Percentiles rank a stretch among this genome's conserved stretches.
Evolutionary conservation across 108 stramenopile genomes (phyloP).

Genomic region (Nitzschia putrida): DNA sequence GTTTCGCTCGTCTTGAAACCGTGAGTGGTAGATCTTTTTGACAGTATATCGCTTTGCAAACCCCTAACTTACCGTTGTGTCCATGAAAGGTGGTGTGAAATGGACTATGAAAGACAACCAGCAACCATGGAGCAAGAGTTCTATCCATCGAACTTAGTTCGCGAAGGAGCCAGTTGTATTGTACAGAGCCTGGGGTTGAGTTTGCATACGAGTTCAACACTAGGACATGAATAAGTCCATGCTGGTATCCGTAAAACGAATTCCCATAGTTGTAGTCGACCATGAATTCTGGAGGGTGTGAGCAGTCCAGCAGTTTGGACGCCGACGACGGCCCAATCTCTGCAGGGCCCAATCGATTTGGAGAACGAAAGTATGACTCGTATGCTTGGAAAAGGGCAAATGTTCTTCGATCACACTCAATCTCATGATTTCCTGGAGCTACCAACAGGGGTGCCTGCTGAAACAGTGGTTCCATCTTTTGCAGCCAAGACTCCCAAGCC

Average conservation of each 20-base stretch:
- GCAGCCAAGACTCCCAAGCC: slow-evolving; percentile 69
- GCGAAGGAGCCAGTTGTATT: slow-evolving; percentile 65
- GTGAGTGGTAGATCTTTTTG: not conserved
- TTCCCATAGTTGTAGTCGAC: slow-evolving; percentile 68
- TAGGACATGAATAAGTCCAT: slow-evolving; percentile 71
- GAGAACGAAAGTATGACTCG: slow-evolving; percentile 72
- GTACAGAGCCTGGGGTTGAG: slow-evolving; percentile 46
- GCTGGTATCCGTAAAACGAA: slow-evolving; percentile 72
- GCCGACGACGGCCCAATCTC: not conserved
- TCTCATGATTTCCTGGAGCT: slow-evolving; percentile 81
- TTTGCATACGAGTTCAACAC: slow-evolving; percentile 74
- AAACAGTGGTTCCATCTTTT: slow-evolving; percentile 51
- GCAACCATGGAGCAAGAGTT: slow-evolving; percentile 74
- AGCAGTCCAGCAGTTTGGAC: slow-evolving; percentile 12
- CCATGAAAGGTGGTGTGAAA: slow-evolving; percentile 72
- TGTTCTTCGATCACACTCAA: slow-evolving; percentile 57
- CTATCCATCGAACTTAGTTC: slow-evolving; percentile 47
- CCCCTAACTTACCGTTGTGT: slow-evolving; percentile 34
- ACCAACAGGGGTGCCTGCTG: slow-evolving; percentile 49
- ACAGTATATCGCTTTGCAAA: not conserved
- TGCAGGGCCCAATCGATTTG: slow-evolving; percentile 43
- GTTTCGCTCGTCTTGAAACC: slow-evolving; percentile 41
- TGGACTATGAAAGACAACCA: slow-evolving; percentile 76
- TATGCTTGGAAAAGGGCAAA: slow-evolving; percentile 59
- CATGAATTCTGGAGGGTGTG: slow-evolving; percentile 35